Evolutionary conservation across 2,329 filamentous ascomycete species (phyloP).

Genomic region (Calonectria crousiana): DNA sequence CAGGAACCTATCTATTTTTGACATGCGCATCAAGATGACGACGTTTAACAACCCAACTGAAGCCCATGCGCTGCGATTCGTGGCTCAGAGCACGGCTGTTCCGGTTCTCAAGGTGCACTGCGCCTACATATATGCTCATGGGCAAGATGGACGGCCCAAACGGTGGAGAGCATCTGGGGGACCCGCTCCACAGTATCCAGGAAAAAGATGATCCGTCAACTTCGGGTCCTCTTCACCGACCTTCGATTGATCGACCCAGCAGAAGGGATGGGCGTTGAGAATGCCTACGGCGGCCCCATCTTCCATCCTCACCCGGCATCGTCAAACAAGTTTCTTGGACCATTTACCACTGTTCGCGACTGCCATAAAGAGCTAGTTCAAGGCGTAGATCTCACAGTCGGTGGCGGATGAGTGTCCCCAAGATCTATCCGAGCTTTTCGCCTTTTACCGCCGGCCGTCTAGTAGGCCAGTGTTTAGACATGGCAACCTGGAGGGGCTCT

Average conservation of each 20-base stretch:
- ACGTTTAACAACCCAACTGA: conserved; percentile 12
- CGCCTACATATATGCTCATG: conserved; percentile 33
- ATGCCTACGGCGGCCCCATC: background rate
- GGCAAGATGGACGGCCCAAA: conserved; percentile 32
- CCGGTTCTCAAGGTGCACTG: conserved; percentile 26
- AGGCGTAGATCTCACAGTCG: conserved; percentile 33
- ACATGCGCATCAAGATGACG: background rate
- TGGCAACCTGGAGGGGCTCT: conserved; percentile 19
- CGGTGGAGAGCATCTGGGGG: conserved; percentile 30
- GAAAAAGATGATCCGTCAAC: conserved; percentile 32
- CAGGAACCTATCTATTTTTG: background rate
- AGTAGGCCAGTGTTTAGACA: conserved; percentile 27
- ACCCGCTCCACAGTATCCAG: conserved; percentile 25
- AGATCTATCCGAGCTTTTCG: conserved; percentile 1
- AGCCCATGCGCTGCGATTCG: conserved; percentile 12
- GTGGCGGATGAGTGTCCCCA: background rate
- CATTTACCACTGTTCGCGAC: background rate
- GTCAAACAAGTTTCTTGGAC: background rate
- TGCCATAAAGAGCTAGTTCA: background rate
- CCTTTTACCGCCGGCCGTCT: conserved; percentile 17
- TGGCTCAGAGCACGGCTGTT: conserved; percentile 19
- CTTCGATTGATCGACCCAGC: conserved; percentile 34
- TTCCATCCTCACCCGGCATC: background rate
- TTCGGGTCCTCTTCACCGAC: conserved; percentile 34
- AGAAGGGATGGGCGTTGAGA: background rate